Evolutionary conservation across 2,329 filamentous ascomycete genomes (phyloP).

Genomic region (Bipolaris cookei): DNA sequence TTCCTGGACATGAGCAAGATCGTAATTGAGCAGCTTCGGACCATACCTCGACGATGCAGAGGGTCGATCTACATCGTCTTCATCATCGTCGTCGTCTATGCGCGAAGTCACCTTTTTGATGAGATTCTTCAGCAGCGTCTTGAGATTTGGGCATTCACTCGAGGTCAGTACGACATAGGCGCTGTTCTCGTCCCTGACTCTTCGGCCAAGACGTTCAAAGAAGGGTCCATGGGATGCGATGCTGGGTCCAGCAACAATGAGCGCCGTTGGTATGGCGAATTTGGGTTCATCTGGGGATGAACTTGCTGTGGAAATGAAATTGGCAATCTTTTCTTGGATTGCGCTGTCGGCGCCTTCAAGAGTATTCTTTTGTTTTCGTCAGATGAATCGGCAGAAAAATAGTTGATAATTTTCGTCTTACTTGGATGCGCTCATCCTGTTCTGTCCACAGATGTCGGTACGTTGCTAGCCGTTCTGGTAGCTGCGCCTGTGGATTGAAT

Average conservation of each 20-base stretch:
- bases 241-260: conserved; percentile 79
- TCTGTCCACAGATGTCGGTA: conserved; percentile 70
- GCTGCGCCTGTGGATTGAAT: conserved; percentile 29
- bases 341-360: conserved; percentile 50
- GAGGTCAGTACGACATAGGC: conserved; percentile 72
- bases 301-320: conserved; percentile 47
- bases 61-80: conserved; percentile 41
- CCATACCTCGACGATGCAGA: conserved; percentile 54
- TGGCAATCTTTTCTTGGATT: conserved; percentile 47
- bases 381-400: not conserved
- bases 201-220: conserved; percentile 69
- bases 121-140: conserved; percentile 73
- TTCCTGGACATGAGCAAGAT: conserved; percentile 72
- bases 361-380: conserved; percentile 39
- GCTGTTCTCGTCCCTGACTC: conserved; percentile 53
- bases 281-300: conserved; percentile 28
- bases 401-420: conserved; percentile 29
- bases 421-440: conserved; percentile 69
- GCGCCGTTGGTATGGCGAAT: conserved; percentile 68
- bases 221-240: conserved; percentile 76
- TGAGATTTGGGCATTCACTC: conserved; percentile 74
- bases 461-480: conserved; percentile 60
- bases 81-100: conserved; percentile 65
- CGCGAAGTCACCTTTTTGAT: conserved; percentile 69
- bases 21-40: conserved; percentile 75